Percentiles rank a stretch among this genome's conserved stretches.
phyloP scores from a whole-genome alignment of 2,329 filamentous ascomycete species.

The Incumbomyces delicatus region DNA sequence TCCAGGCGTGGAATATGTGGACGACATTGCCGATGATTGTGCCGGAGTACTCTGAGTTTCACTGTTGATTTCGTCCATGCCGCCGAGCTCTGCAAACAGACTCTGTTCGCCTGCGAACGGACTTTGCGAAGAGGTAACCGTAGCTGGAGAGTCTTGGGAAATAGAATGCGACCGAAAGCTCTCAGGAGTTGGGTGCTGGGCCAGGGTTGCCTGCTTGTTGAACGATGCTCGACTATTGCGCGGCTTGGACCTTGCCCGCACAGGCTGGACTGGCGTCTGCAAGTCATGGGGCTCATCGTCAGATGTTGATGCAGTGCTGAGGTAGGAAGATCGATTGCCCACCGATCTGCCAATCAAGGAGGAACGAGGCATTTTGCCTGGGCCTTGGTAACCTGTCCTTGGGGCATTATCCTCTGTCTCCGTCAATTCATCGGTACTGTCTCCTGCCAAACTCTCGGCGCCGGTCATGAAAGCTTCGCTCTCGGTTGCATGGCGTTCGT shows the following conservation, averaged over 20 bases:
- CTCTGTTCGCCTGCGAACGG: conserved; percentile 55
- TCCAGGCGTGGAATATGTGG: conserved; percentile 3
- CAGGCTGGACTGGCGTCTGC: conserved; percentile 54
- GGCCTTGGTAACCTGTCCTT: conserved; percentile 26
- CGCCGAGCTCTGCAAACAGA: conserved; percentile 81
- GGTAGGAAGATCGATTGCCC: conserved; percentile 57
- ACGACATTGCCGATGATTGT: conserved; percentile 16
- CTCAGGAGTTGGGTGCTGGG: conserved; percentile 31
- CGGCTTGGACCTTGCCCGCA: conserved; percentile 61
- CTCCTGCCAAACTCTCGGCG: conserved; percentile 59
- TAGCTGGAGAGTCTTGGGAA: conserved; percentile 45
- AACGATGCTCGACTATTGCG: conserved; percentile 56
- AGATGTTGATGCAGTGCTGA: conserved; percentile 84
- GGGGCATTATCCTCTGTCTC: conserved; percentile 62
- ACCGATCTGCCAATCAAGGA: conserved; percentile 37
- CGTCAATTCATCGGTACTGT: conserved; percentile 69
- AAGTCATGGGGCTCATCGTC: conserved; percentile 61
- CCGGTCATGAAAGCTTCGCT: conserved; percentile 94
- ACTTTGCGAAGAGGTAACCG: conserved; percentile 37
- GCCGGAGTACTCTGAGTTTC: conserved; percentile 46
- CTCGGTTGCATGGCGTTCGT: conserved; percentile 70
- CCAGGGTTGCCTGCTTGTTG: conserved; percentile 43
- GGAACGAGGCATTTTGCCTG: conserved; percentile 29
- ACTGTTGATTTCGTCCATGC: conserved; percentile 61
- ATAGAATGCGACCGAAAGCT: conserved; percentile 30